Percentiles rank a stretch among this genome's conserved stretches.
phyloP scores from a whole-genome alignment of 805 yeast species.

The Starmerella powellii region DNA sequence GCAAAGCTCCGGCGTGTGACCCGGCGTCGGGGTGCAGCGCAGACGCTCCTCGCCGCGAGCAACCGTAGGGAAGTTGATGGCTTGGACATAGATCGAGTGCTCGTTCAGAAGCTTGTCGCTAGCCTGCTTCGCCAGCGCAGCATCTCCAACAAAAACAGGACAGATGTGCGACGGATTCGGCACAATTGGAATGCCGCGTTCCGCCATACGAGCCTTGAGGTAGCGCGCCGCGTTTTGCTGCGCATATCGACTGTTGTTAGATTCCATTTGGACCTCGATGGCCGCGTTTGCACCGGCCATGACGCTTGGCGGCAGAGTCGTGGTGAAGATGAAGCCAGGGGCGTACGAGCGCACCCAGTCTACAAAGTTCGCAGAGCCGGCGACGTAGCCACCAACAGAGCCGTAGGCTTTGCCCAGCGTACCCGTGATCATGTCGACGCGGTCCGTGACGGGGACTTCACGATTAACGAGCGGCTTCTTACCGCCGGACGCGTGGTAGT shows the following conservation, averaged over 20 bases:
- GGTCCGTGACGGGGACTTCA: constrained; percentile 49
- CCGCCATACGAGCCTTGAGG: constrained; percentile 59
- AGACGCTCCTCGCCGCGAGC: constrained; percentile 91
- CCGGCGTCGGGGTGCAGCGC: constrained; percentile 98
- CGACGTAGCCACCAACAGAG: constrained; percentile 94
- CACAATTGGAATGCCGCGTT: constrained; percentile 80
- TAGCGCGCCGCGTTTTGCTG: constrained; percentile 81
- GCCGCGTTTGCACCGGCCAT: constrained; percentile 94
- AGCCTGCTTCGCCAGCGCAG: constrained; percentile 81
- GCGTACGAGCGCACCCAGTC: constrained; percentile 96
- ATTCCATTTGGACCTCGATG: constrained; percentile 67
- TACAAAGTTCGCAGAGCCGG: constrained; percentile 68
- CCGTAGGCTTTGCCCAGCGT: constrained; percentile 97
- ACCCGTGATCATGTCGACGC: constrained; percentile 93
- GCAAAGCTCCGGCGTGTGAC: constrained; percentile 67
- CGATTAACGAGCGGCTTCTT: constrained; percentile 33
- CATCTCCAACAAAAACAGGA: constrained; percentile 89
- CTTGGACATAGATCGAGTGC: constrained; percentile 88
- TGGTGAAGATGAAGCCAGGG: constrained; percentile 95
- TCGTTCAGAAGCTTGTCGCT: constrained; percentile 77
- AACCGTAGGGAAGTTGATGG: constrained; percentile 96
- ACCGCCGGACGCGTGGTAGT: constrained; percentile 62
- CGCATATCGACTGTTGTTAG: constrained; percentile 61
- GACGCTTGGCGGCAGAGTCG: constrained; percentile 91
- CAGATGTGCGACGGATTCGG: constrained; percentile 97